phyloP scores from a whole-genome alignment of 108 stramenopile genomes.

The Schizochytrium sp. region DNA sequence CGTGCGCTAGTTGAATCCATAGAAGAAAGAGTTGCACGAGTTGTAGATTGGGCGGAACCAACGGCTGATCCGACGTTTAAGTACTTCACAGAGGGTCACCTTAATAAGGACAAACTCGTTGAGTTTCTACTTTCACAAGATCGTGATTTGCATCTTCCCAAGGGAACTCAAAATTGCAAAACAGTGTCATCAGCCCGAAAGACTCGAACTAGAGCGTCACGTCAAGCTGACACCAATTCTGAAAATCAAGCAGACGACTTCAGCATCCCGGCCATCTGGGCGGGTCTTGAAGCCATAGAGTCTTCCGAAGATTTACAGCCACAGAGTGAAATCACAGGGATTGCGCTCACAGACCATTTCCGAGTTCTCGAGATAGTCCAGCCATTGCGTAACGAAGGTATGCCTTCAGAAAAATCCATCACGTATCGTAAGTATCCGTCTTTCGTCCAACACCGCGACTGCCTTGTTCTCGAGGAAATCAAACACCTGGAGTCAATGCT shows the following conservation, averaged over 20 bases:
- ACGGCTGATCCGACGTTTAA: neutral
- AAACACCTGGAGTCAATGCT: neutral
- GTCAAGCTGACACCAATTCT: neutral
- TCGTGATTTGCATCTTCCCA: neutral
- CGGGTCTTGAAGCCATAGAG: neutral
- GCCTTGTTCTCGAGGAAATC: neutral
- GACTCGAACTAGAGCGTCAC: neutral
- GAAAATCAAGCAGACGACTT: neutral
- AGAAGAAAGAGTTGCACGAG: neutral
- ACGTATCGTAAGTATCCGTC: slow-evolving; percentile 19
- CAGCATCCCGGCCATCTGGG: neutral
- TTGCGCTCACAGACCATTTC: neutral
- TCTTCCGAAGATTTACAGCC: neutral
- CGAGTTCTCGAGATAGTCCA: neutral
- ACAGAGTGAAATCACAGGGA: neutral
- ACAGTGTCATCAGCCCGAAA: no score
- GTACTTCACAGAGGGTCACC: neutral
- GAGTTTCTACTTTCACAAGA: neutral
- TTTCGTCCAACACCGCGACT: neutral
- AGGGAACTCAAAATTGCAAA: no score
- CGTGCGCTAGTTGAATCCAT: neutral
- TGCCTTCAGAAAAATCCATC: no score
- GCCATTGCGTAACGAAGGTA: no score
- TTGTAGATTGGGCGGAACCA: neutral
- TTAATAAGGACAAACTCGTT: neutral